Conservation (phyloP, 73 alveolate genomes). For the Tetrahymena borealis region DNA sequence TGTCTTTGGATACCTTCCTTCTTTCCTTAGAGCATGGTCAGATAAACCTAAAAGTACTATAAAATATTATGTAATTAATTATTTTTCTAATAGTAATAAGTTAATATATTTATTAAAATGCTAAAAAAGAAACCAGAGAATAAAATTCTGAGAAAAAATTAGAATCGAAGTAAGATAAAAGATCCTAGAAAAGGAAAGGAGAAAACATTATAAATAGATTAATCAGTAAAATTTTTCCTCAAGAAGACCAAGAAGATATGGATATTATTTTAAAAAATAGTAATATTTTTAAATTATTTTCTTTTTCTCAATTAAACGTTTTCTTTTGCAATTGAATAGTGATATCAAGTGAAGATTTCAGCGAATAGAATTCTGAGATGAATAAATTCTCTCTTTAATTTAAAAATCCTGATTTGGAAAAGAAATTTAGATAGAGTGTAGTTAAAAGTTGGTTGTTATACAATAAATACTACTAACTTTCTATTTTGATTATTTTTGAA, state of each 20-base stretch:
- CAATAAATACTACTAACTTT: background rate
- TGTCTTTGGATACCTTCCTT: background rate
- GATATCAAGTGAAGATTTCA: background rate
- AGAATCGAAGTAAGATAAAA: background rate
- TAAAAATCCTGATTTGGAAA: background rate
- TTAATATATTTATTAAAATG: background rate
- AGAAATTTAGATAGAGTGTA: background rate
- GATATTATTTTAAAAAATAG: background rate
- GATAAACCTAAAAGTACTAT: background rate
- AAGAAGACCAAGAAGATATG: background rate
- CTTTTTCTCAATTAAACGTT: background rate
- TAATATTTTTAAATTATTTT: background rate
- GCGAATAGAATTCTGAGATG: background rate
- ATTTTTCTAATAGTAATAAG: background rate
- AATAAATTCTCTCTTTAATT: background rate
- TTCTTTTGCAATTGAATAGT: background rate
- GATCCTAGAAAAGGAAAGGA: background rate
- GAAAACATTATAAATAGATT: background rate
- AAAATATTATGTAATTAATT: background rate
- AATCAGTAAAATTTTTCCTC: background rate
- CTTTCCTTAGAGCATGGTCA: background rate
- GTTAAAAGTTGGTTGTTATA: background rate
- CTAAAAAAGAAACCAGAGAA: background rate
- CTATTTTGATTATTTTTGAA: background rate
- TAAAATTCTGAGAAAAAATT: background rate